Conservation (phyloP, 139 green algal genomes). For the Marvania coccoides region DNA sequence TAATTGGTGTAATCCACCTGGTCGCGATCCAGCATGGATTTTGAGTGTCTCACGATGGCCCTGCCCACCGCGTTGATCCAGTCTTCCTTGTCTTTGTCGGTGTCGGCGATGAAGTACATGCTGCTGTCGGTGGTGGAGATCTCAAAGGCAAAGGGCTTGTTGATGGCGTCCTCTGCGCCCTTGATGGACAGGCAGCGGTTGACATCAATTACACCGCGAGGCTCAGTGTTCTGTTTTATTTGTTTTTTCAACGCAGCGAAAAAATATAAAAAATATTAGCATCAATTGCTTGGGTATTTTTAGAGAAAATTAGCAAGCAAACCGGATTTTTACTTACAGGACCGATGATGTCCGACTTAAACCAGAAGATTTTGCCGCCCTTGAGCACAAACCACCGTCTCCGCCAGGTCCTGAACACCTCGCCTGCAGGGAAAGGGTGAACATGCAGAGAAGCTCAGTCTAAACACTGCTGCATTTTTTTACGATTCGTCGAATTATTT, state of each 20-base stretch:
- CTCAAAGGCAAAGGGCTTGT: conserved; percentile 94
- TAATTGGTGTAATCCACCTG: conserved; percentile 22
- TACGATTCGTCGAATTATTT: not conserved
- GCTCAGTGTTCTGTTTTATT: conserved; percentile 59
- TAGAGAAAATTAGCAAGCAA: too few relatives aligned
- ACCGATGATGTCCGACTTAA: conserved; percentile 84
- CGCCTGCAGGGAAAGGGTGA: conserved; percentile 48
- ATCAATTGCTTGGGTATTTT: too few relatives aligned
- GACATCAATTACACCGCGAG: conserved; percentile 88
- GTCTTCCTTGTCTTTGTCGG: conserved; percentile 88
- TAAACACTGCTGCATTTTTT: not conserved
- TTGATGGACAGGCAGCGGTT: conserved; percentile 95
- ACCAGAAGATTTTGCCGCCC: conserved; percentile 98
- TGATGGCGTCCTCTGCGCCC: conserved; percentile 91
- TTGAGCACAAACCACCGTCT: conserved; percentile 98
- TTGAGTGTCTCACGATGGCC: conserved; percentile 89
- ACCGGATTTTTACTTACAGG: too few relatives aligned
- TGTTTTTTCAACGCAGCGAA: not conserved
- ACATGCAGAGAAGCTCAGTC: not conserved
- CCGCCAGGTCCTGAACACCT: conserved; percentile 94
- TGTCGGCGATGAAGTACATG: conserved; percentile 81
- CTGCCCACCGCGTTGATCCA: conserved; percentile 97
- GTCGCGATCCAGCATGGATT: conserved; percentile 38
- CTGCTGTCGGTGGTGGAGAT: conserved; percentile 72
- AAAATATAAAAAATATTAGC: too few relatives aligned